Evolutionary conservation across 202 grass and related monocot species (phyloP), one percentile per base, ranked within the genome.

Genomic region (Zizania palustris): DNA sequence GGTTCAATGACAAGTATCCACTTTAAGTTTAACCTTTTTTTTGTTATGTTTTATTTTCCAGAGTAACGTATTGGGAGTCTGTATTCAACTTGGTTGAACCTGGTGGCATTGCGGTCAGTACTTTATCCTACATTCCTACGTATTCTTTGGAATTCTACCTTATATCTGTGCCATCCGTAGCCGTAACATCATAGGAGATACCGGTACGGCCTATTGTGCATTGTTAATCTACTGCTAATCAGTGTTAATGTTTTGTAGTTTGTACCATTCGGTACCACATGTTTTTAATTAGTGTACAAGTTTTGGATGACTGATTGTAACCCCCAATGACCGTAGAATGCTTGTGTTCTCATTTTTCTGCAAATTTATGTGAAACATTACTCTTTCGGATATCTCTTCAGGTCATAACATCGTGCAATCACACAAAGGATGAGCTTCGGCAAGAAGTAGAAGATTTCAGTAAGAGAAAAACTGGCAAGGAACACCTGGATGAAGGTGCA

Each of bases 351-450:
- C 14, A 51, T 45, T 71, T 63, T 11, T 38, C 21, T 63, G 54
- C 68, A 71, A 36, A 65, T 78, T 71, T 35, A 37, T 21, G 60
- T 60, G 68, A 42, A 85, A 67, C 18, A 50, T 73, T 28, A 28
- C 2, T 67, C 33, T 41, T 1, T 41, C 14, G 6, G 33, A 50
- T 72, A 49, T 40, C 55, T 79, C 76, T 85, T 63, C 73, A 97
- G 95, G 87, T 98, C 39, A 73, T 98, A 58, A 98, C 96, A 48
- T 95, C 96, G 12, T 98, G 96, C 67, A 98, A 98, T 49, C 87
- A 83, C 71, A 98, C 96, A 51, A 98, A 84, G 75, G 87, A 95
- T 66, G 96, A 98, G 75, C 71, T 98, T 81, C 42, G 90, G 69
- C 85, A 85, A 85, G 96, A 98, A 75, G 87, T 92, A 63, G 91